These are phyloP conservation scores for Athelia psychrophila DNA, from an alignment of 1,284 basidiomycete genomes.

Conservation along the genomic window DNA sequence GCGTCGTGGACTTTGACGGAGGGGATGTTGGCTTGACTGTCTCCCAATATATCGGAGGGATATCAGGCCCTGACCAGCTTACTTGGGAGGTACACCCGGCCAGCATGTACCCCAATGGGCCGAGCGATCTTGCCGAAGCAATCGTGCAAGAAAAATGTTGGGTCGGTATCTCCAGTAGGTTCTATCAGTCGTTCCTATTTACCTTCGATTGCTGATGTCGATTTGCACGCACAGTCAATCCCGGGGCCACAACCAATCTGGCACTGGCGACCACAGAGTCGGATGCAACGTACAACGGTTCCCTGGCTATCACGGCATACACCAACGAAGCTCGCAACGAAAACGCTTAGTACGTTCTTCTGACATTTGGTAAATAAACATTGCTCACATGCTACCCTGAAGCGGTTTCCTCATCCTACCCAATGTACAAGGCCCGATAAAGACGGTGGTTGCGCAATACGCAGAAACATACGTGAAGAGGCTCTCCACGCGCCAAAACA, in stretches of 20 bases:
- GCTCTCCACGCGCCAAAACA: constrained; percentile 20
- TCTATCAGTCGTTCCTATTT: background rate
- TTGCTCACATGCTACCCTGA: too few relatives aligned
- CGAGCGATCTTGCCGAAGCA: constrained; percentile 28
- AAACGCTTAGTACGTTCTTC: constrained; percentile 41
- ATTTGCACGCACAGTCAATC: constrained; percentile 38
- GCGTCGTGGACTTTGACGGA: constrained; percentile 57
- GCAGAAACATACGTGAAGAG: constrained; percentile 16
- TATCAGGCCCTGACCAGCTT: constrained; percentile 22
- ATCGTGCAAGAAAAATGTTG: constrained; percentile 40
- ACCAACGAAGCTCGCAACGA: constrained; percentile 32
- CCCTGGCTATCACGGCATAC: constrained; percentile 33
- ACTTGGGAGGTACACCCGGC: constrained; percentile 39
- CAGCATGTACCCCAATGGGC: constrained; percentile 38
- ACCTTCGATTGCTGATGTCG: background rate
- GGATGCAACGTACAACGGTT: constrained; percentile 31
- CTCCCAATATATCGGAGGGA: constrained; percentile 26
- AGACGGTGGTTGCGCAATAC: constrained; percentile 22
- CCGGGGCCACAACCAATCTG: too few relatives aligned
- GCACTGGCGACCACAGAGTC: too few relatives aligned
- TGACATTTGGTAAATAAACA: background rate
- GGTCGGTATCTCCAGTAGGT: constrained; percentile 40
- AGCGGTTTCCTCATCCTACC: background rate
- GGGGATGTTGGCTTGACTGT: constrained; percentile 40
- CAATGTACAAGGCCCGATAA: too few relatives aligned